Percentiles rank a stretch among this genome's conserved stretches.
Evolutionary conservation across 371 early-diverging fungal species (phyloP).

Genomic region (Sporodiniella umbellata): DNA sequence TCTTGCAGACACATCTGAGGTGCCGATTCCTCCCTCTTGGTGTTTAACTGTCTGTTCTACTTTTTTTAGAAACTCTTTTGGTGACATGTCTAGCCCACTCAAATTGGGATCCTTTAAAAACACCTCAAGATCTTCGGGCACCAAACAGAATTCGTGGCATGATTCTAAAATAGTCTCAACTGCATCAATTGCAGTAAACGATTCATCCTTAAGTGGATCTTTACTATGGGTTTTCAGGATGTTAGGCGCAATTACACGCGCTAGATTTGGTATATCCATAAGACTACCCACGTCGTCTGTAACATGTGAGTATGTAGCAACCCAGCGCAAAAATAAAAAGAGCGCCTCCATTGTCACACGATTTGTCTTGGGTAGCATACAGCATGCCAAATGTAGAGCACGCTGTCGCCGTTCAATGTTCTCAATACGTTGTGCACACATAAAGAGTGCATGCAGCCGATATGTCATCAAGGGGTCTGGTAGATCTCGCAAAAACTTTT

Average conservation of each 20-base stretch:
- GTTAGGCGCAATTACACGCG: constrained; percentile 93
- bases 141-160: constrained; percentile 77
- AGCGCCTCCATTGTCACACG: constrained; percentile 89
- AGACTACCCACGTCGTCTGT: constrained; percentile 80
- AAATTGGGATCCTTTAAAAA: constrained; percentile 42
- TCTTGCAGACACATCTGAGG: too few species aligned
- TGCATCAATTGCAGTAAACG: constrained; percentile 70
- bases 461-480: constrained; percentile 96
- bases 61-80: constrained; percentile 42
- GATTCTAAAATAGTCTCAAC: constrained; percentile 71
- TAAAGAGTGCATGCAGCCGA: constrained; percentile 79
- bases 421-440: constrained; percentile 67
- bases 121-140: constrained; percentile 44
- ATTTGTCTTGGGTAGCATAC: constrained; percentile 87
- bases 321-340: constrained; percentile 83
- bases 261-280: constrained; percentile 93
- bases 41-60: constrained; percentile 40
- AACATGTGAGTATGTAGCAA: constrained; percentile 71
- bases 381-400: constrained; percentile 76
- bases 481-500: constrained; percentile 91
- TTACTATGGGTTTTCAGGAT: constrained; percentile 82
- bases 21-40: constrained; percentile 3
- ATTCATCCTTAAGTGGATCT: constrained; percentile 77
- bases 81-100: constrained; percentile 36
- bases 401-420: constrained; percentile 50